phyloP scores from a whole-genome alignment of 768 basidiomycete genomes.

The Boletus barrowsii region DNA sequence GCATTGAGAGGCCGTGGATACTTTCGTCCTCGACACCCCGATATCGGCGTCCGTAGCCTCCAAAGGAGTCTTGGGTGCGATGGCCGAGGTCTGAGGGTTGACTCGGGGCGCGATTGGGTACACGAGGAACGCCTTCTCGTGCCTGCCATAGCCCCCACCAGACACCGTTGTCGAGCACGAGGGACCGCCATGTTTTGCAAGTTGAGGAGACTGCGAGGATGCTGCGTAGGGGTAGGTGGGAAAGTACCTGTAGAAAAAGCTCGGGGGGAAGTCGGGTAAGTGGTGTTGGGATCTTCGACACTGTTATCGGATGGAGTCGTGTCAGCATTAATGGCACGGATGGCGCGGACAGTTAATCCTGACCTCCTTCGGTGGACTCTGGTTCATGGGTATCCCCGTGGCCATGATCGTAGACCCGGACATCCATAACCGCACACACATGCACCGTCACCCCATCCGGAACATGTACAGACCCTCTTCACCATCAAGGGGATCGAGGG shows the following conservation, averaged over 20 bases:
- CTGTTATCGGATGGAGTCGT: slow-evolving; percentile 1
- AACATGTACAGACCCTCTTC: slow-evolving; percentile 59
- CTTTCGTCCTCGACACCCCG: slow-evolving; percentile 30
- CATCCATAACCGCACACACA: slow-evolving; percentile 30
- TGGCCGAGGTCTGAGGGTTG: slow-evolving; percentile 12
- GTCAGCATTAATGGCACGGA: slow-evolving; percentile 6
- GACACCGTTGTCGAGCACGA: slow-evolving; percentile 71
- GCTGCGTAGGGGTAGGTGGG: slow-evolving; percentile 53
- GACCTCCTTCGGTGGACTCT: slow-evolving; percentile 23
- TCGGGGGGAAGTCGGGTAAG: slow-evolving; percentile 74
- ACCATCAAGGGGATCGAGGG: slow-evolving; percentile 71
- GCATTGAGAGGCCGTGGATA: slow-evolving; percentile 27
- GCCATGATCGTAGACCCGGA: slow-evolving; percentile 17
- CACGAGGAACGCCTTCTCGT: slow-evolving; percentile 30
- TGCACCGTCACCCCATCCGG: slow-evolving; percentile 29
- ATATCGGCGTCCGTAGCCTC: slow-evolving; percentile 23
- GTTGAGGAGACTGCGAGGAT: slow-evolving; percentile 53
- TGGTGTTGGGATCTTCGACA: slow-evolving; percentile 33
- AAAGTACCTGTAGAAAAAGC: slow-evolving; percentile 69
- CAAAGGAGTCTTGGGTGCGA: slow-evolving; percentile 19
- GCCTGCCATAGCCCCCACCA: slow-evolving; percentile 70
- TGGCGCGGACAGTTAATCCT: background rate
- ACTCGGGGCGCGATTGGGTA: slow-evolving; percentile 16
- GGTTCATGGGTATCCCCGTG: slow-evolving; percentile 16
- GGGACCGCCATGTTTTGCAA: slow-evolving; percentile 57